phyloP scores from a whole-genome alignment of 2,329 filamentous ascomycete genomes.

The Colletotrichum cuscutae region DNA sequence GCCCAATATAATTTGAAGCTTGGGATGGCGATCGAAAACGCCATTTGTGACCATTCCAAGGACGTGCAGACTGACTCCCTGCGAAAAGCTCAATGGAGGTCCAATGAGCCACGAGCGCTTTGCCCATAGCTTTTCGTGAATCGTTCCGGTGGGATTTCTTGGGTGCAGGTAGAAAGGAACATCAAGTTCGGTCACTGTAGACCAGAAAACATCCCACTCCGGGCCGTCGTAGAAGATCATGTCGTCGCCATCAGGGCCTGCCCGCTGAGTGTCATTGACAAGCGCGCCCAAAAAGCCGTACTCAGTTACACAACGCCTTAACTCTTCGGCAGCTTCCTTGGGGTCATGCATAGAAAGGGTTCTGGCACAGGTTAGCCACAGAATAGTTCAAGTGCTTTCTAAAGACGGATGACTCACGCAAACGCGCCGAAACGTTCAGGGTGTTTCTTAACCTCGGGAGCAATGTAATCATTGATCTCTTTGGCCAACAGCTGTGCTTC shows the following conservation, averaged over 20 bases:
- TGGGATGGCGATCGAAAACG: slow-evolving; percentile 58
- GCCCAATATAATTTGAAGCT: slow-evolving; percentile 56
- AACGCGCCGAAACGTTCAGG: slow-evolving; percentile 57
- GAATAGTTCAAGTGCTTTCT: neutral
- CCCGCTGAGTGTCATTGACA: slow-evolving; percentile 70
- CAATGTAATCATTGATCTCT: slow-evolving; percentile 43
- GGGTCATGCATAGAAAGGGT: neutral
- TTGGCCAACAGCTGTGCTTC: slow-evolving; percentile 52
- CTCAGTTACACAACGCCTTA: slow-evolving; percentile 63
- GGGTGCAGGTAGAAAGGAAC: slow-evolving; percentile 74
- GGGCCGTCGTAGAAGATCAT: slow-evolving; percentile 73
- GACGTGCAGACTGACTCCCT: slow-evolving; percentile 67
- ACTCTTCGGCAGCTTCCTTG: slow-evolving; percentile 46
- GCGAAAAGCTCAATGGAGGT: slow-evolving; percentile 66
- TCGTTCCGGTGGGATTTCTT: slow-evolving; percentile 63
- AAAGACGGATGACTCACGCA: slow-evolving; percentile 44
- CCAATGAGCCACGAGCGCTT: slow-evolving; percentile 69
- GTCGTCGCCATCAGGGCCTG: slow-evolving; percentile 63
- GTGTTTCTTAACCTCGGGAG: slow-evolving; percentile 36
- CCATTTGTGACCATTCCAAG: slow-evolving; percentile 62
- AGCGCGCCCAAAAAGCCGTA: slow-evolving; percentile 71
- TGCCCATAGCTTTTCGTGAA: slow-evolving; percentile 68
- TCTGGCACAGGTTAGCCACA: neutral
- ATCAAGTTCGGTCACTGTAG: slow-evolving; percentile 65
- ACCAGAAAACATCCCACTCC: slow-evolving; percentile 72